phyloP scores from a whole-genome alignment of 78 protist species.

The Trichosphaerium sp. region DNA sequence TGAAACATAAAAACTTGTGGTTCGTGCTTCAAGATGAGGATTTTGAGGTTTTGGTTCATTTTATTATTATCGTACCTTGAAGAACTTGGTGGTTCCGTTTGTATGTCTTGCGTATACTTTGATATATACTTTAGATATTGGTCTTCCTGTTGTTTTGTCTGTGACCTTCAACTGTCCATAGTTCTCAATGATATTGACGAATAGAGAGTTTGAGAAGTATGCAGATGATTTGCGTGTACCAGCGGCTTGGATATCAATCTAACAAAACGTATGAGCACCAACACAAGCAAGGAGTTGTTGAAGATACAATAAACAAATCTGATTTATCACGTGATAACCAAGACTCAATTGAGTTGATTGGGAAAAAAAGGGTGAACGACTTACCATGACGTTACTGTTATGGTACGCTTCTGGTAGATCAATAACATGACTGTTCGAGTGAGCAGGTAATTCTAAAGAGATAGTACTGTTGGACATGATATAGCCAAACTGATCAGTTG shows the following conservation, averaged over 20 bases:
- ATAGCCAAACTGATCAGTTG: constrained; percentile 33
- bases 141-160: constrained; percentile 5
- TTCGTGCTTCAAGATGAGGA: no score
- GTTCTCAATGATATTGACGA: constrained; percentile 17
- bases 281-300: no score
- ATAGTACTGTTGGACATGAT: constrained; percentile 24
- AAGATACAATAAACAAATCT: no score
- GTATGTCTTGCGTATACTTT: constrained; percentile 24
- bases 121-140: constrained; percentile 24
- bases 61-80: no score
- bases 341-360: no score
- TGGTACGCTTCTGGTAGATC: constrained; percentile 19
- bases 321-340: no score
- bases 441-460: constrained; percentile 12
- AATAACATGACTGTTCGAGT: constrained; percentile 1
- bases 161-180: constrained; percentile 28
- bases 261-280: no score
- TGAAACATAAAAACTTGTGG: no score
- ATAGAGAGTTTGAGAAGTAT: constrained; percentile 17
- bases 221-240: constrained; percentile 13
- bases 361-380: no score
- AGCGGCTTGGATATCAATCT: constrained; percentile 8
- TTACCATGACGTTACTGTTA: constrained; percentile 18
- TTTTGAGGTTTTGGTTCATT: no score
- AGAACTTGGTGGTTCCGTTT: constrained; percentile 9